Evolutionary conservation across 2,329 filamentous ascomycete species (phyloP).

Genomic region (Fusarium solani-melongenae): DNA sequence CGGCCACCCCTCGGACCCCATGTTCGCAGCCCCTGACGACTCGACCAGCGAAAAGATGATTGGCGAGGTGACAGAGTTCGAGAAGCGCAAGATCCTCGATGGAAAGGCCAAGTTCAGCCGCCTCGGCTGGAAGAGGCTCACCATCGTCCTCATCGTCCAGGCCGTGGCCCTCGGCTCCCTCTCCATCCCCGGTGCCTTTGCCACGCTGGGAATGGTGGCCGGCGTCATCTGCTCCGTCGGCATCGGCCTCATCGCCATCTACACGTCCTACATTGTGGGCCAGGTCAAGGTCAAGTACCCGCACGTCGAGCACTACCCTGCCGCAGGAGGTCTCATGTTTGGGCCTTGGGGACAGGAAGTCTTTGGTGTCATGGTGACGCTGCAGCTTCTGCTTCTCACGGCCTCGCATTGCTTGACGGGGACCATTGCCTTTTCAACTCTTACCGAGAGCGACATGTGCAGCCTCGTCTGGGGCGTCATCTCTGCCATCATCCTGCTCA

Average conservation of each 20-base stretch:
- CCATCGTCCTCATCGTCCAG: conserved; percentile 40
- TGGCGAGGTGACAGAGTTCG: conserved; percentile 39
- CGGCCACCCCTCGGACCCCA: conserved; percentile 6
- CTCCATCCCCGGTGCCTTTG: conserved; percentile 39
- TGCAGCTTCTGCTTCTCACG: conserved; percentile 74
- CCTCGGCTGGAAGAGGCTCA: conserved; percentile 41
- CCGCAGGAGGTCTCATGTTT: conserved; percentile 69
- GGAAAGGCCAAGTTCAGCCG: conserved; percentile 39
- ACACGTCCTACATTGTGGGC: conserved; percentile 54
- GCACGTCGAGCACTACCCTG: conserved; percentile 70
- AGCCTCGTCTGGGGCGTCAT: conserved; percentile 53
- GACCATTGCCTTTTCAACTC: conserved; percentile 70
- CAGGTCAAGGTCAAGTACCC: conserved; percentile 59
- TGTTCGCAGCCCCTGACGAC: conserved; percentile 21
- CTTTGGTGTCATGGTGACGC: conserved; percentile 64
- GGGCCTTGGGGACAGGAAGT: conserved; percentile 68
- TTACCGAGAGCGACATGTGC: conserved; percentile 64
- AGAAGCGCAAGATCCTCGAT: conserved; percentile 39
- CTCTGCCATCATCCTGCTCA: conserved; percentile 52
- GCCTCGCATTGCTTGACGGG: conserved; percentile 76
- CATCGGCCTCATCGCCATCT: conserved; percentile 53
- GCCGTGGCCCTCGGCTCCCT: conserved; percentile 40
- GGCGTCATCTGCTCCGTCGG: conserved; percentile 51
- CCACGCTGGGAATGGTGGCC: conserved; percentile 44
- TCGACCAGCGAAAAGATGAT: conserved; percentile 38